Evolutionary conservation across 345 rosid species (phyloP).

Genomic region (Viola odorata): DNA sequence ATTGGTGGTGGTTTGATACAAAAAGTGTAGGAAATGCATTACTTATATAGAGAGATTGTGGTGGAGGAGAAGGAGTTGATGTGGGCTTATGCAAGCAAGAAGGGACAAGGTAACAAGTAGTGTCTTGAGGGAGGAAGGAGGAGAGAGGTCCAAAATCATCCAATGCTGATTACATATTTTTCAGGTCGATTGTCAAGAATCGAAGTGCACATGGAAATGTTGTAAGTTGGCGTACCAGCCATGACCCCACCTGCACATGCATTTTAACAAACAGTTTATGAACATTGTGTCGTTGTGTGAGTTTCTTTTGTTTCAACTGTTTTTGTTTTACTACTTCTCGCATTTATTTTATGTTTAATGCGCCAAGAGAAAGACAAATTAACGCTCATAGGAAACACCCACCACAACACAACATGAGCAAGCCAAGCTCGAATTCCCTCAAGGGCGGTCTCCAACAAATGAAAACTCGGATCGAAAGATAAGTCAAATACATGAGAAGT

Average conservation of each 20-base stretch:
- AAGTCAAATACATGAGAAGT: too few relatives aligned
- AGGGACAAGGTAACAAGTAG: slow-evolving; percentile 18
- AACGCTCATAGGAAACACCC: too few relatives aligned
- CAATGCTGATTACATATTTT: slow-evolving; percentile 3
- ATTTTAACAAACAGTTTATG: neutral
- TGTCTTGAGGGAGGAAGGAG: slow-evolving; percentile 1
- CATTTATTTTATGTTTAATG: neutral
- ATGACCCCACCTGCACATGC: slow-evolving; percentile 19
- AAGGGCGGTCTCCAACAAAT: too few relatives aligned
- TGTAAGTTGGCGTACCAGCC: slow-evolving; percentile 14
- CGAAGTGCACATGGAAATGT: slow-evolving; percentile 63
- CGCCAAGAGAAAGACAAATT: too few relatives aligned
- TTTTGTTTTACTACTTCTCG: neutral
- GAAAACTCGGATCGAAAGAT: too few relatives aligned
- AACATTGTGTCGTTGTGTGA: too few relatives aligned
- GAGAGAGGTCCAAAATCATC: neutral
- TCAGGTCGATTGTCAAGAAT: slow-evolving; percentile 22
- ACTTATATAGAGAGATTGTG: slow-evolving; percentile 12
- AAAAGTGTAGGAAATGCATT: neutral
- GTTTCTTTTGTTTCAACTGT: too few relatives aligned
- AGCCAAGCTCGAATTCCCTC: too few relatives aligned
- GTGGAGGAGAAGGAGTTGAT: neutral
- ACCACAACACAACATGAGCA: too few relatives aligned
- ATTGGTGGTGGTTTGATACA: neutral
- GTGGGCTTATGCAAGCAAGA: slow-evolving; percentile 11